Evolutionary conservation across 2,329 filamentous ascomycete genomes (phyloP).

Genomic region (Aspergillus sojae): DNA sequence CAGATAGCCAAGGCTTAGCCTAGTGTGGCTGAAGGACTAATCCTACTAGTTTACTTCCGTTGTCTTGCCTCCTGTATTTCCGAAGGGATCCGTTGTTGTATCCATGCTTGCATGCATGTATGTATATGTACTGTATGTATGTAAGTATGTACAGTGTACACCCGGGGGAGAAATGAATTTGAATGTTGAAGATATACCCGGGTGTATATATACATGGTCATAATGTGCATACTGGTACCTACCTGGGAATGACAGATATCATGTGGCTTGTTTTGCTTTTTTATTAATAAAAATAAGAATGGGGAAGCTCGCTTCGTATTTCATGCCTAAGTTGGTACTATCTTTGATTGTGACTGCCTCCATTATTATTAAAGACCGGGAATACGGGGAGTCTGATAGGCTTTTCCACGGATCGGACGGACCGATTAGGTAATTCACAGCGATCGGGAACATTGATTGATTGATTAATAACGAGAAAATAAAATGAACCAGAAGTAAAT

Average conservation of each 20-base stretch:
- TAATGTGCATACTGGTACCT: background rate
- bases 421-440: conserved; percentile 10
- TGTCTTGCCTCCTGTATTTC: conserved; percentile 7
- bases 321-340: background rate
- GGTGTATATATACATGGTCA: background rate
- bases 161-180: background rate
- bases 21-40: conserved; percentile 6
- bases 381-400: background rate
- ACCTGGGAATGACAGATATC: background rate
- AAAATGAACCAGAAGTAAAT: background rate
- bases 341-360: background rate
- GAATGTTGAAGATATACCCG: background rate
- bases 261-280: background rate
- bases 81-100: conserved; percentile 8
- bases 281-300: background rate
- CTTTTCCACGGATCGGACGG: conserved; percentile 14
- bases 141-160: no score
- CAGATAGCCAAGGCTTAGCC: conserved; percentile 26
- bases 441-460: background rate
- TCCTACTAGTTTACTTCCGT: background rate
- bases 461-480: background rate
- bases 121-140: background rate
- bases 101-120: conserved; percentile 7
- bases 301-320: background rate
- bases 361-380: background rate